Evolutionary conservation across 2,329 filamentous ascomycete species (phyloP).

Genomic region (Calonectria crousiana): DNA sequence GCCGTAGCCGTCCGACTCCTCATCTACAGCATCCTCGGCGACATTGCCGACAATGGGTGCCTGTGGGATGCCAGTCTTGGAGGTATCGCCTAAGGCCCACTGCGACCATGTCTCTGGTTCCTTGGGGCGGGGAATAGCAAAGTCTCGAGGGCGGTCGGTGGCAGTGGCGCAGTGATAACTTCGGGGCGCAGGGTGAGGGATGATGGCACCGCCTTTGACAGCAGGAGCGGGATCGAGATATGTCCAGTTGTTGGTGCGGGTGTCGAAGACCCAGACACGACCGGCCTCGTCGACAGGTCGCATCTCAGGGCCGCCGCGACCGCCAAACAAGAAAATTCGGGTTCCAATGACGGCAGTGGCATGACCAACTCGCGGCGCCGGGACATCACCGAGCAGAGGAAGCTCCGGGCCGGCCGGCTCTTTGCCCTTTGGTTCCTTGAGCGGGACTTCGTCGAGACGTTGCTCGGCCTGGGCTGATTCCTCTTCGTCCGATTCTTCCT

Average conservation of each 20-base stretch:
- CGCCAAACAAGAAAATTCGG: slow-evolving; percentile 85
- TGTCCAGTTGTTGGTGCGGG: slow-evolving; percentile 73
- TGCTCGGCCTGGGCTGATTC: slow-evolving; percentile 43
- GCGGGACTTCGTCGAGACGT: slow-evolving; percentile 57
- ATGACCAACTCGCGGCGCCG: slow-evolving; percentile 78
- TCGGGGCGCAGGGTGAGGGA: slow-evolving; percentile 69
- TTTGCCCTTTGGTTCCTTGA: slow-evolving; percentile 56
- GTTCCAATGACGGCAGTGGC: slow-evolving; percentile 76
- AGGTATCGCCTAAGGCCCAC: slow-evolving; percentile 67
- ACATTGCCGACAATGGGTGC: slow-evolving; percentile 69
- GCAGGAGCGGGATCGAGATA: slow-evolving; percentile 68
- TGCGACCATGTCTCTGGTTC: slow-evolving; percentile 63
- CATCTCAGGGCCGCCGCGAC: slow-evolving; percentile 77
- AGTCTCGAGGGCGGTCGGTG: slow-evolving; percentile 68
- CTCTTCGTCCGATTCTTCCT: slow-evolving; percentile 30
- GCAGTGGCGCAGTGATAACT: slow-evolving; percentile 77
- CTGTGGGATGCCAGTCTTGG: slow-evolving; percentile 69
- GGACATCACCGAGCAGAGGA: slow-evolving; percentile 60
- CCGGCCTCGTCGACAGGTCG: slow-evolving; percentile 80
- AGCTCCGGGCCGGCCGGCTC: slow-evolving; percentile 44
- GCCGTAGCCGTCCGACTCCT: slow-evolving; percentile 72
- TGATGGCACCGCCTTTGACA: slow-evolving; percentile 55
- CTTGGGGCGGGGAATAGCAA: slow-evolving; percentile 50
- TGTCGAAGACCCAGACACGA: slow-evolving; percentile 81
- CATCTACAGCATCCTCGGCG: slow-evolving; percentile 69